Evolutionary conservation across 2,329 filamentous ascomycete species (phyloP).

Genomic region (Scedosporium boydii): DNA sequence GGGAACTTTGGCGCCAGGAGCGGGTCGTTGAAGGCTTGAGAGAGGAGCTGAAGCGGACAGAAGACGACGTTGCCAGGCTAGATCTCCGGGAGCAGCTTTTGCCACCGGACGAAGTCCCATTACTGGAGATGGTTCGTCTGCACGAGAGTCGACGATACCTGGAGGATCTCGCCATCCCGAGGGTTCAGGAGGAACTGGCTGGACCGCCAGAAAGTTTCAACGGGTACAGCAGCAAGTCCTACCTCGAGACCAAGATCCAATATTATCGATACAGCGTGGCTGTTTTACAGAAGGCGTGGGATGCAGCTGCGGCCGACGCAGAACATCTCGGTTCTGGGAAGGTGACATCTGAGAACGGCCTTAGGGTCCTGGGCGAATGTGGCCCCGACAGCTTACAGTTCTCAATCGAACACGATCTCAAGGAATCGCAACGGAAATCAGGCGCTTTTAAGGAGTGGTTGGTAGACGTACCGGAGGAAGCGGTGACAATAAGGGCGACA

Average conservation of each 20-base stretch:
- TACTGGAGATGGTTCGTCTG: not conserved
- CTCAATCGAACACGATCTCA: not conserved
- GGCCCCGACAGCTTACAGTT: not conserved
- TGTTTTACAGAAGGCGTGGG: not conserved
- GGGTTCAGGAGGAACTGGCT: too few species aligned
- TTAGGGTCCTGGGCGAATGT: not conserved
- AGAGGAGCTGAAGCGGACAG: not conserved
- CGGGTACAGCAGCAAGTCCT: not conserved
- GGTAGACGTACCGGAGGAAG: not conserved
- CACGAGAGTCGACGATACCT: not conserved
- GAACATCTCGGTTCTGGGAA: not conserved
- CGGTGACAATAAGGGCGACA: not conserved
- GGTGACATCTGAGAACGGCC: not conserved
- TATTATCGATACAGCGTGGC: not conserved
- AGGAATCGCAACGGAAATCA: not conserved
- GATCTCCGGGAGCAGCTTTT: not conserved
- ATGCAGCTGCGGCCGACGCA: not conserved
- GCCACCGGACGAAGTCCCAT: not conserved
- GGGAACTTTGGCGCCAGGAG: not conserved
- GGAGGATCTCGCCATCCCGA: not conserved
- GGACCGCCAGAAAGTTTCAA: too few species aligned
- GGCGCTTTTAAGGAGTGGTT: not conserved
- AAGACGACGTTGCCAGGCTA: not conserved
- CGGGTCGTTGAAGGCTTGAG: not conserved
- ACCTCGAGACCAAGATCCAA: not conserved